Evolutionary conservation across 2,329 filamentous ascomycete genomes (phyloP).

Genomic region (Fusarium zealandicum): DNA sequence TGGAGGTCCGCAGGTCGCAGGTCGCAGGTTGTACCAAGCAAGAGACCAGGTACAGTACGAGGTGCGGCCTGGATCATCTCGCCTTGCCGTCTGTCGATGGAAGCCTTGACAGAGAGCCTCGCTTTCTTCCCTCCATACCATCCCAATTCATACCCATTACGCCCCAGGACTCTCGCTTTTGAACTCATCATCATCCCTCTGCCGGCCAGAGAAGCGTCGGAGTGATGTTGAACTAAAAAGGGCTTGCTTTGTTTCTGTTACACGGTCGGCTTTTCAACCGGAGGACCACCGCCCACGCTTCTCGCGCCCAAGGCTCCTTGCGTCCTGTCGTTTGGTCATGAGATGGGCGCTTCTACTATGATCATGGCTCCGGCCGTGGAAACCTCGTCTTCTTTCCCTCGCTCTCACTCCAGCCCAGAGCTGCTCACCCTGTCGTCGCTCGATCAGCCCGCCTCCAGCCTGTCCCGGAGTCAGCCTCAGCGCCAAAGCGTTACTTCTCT

Average conservation of each 20-base stretch:
- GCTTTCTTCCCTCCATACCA: conserved; percentile 27
- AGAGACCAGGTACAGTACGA: conserved; percentile 34
- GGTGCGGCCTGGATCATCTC: conserved; percentile 16
- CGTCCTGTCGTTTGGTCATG: conserved; percentile 41
- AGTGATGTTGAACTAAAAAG: conserved; percentile 42
- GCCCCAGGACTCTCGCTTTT: conserved; percentile 1
- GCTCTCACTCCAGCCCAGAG: conserved; percentile 47
- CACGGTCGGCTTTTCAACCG: conserved; percentile 33
- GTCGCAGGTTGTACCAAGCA: conserved; percentile 27
- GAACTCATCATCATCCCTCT: conserved; percentile 31
- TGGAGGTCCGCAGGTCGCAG: conserved; percentile 33
- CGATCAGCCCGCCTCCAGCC: conserved; percentile 35
- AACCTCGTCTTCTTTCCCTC: conserved; percentile 42
- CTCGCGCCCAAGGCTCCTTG: conserved; percentile 30
- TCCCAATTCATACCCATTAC: conserved; percentile 15
- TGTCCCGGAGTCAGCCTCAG: conserved; percentile 30
- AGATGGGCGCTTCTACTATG: conserved; percentile 47
- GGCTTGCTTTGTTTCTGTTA: conserved; percentile 29
- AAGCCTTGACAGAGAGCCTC: conserved; percentile 31
- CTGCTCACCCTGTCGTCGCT: conserved; percentile 42
- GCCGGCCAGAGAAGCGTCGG: conserved; percentile 40
- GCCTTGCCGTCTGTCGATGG: conserved; percentile 24
- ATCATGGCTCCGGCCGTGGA: conserved; percentile 51
- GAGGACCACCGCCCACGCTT: conserved; percentile 33
- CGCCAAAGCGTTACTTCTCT: conserved; percentile 28